Percentiles rank a stretch among this genome's conserved stretches.
phyloP scores from a whole-genome alignment of 2,329 filamentous ascomycete genomes.

The Phialemonium atrogriseum region DNA sequence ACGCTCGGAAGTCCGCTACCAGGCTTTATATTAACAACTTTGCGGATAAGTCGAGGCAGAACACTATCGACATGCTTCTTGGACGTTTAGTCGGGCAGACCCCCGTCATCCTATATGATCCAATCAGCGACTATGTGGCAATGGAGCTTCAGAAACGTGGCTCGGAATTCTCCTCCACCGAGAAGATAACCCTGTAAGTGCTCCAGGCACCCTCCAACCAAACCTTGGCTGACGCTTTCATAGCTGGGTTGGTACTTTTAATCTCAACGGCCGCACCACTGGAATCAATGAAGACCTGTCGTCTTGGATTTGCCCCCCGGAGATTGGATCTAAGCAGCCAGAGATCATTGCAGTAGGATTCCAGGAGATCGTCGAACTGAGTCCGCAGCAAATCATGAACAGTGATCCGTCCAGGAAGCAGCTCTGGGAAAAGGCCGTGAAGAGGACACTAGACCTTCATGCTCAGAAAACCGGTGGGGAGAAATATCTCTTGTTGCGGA shows the following conservation, averaged over 20 bases:
- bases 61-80: slow-evolving; percentile 88
- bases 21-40: slow-evolving; percentile 98
- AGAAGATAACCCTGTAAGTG: slow-evolving; percentile 65
- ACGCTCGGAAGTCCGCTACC: slow-evolving; percentile 89
- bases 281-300: slow-evolving; percentile 74
- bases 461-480: slow-evolving; percentile 58
- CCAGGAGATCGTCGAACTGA: slow-evolving; percentile 96
- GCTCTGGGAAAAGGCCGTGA: slow-evolving; percentile 79
- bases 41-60: slow-evolving; percentile 83
- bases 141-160: slow-evolving; percentile 61
- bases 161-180: slow-evolving; percentile 66
- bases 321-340: slow-evolving; percentile 54
- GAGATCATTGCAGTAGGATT: slow-evolving; percentile 88
- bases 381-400: slow-evolving; percentile 98
- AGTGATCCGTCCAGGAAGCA: slow-evolving; percentile 83
- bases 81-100: slow-evolving; percentile 76
- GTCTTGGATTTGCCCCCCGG: slow-evolving; percentile 70
- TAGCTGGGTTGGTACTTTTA: slow-evolving; percentile 75
- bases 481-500: slow-evolving; percentile 81
- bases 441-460: slow-evolving; percentile 64
- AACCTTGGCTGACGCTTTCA: slow-evolving; percentile 13
- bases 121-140: slow-evolving; percentile 84
- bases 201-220: no score
- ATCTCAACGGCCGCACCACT: slow-evolving; percentile 79
- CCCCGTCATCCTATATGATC: slow-evolving; percentile 82